Conservation (phyloP, 345 rosid species). For the Lagerstroemia speciosa region DNA sequence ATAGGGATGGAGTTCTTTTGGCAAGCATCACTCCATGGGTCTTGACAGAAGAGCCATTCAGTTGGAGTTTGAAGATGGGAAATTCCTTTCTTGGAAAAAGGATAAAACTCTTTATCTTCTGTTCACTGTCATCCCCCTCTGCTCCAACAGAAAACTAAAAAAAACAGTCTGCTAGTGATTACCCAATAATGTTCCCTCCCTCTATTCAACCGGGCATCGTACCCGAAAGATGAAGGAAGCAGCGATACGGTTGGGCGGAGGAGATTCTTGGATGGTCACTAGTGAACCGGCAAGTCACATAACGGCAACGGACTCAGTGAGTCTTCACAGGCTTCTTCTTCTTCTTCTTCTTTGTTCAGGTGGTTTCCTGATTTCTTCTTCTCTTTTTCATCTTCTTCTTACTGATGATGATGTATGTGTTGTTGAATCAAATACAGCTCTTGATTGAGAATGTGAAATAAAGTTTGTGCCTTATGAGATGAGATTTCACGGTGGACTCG, state of each 20-base stretch:
- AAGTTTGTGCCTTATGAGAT: neutral
- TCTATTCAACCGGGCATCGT: neutral
- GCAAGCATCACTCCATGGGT: constrained; percentile 26
- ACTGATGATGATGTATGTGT: neutral
- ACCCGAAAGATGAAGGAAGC: neutral
- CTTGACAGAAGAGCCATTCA: constrained; percentile 18
- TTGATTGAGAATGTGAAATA: neutral
- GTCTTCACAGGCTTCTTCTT: constrained; percentile 1
- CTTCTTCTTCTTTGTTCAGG: neutral
- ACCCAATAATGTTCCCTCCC: constrained; percentile 2
- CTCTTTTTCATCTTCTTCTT: constrained; percentile 1
- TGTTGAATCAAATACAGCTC: neutral
- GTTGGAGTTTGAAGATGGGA: constrained; percentile 16
- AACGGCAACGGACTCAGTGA: constrained; percentile 45
- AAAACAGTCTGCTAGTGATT: constrained; percentile 35
- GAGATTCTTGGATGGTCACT: constrained; percentile 23
- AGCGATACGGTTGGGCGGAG: neutral
- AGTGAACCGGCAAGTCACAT: constrained; percentile 73
- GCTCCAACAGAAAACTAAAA: neutral
- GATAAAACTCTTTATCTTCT: neutral
- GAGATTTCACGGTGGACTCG: neutral
- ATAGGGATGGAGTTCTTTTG: constrained; percentile 22
- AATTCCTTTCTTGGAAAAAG: neutral
- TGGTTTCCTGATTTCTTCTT: neutral
- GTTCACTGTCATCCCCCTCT: neutral